These are phyloP conservation scores for Scutellaria barbata DNA, from an alignment of 257 asterid species.

Conservation along the genomic window DNA sequence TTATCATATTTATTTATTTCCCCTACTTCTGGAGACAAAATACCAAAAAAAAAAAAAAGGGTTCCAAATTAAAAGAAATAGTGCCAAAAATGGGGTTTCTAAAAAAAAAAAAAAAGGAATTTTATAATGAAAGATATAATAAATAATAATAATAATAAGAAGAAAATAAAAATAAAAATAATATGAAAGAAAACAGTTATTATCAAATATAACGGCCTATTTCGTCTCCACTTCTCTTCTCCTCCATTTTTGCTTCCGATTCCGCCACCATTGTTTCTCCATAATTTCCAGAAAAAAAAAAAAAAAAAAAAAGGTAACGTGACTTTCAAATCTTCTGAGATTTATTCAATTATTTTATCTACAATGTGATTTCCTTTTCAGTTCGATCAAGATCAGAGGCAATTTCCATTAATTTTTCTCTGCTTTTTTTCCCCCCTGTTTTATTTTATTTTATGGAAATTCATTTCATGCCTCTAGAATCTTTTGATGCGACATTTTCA, in stretches of 20 bases:
- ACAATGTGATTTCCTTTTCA: constrained; percentile 2
- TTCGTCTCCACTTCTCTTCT: constrained; percentile 34
- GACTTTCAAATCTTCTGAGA: constrained; percentile 12
- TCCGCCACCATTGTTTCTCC: constrained; percentile 23
- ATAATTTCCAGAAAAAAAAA: constrained; percentile 27
- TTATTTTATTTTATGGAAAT: neutral
- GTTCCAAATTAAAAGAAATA: too few species aligned
- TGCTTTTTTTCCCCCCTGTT: neutral
- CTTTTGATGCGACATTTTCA: constrained; percentile 6
- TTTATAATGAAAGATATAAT: too few species aligned
- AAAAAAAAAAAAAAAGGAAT: too few species aligned
- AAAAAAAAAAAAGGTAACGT: constrained; percentile 31
- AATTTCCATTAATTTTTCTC: neutral
- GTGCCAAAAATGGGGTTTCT: too few species aligned
- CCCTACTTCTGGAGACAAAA: too few species aligned
- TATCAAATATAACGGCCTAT: constrained; percentile 34
- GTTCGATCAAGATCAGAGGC: constrained; percentile 34
- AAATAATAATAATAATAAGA: neutral
- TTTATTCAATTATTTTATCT: constrained; percentile 10
- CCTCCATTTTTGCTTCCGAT: constrained; percentile 32
- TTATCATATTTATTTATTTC: too few species aligned
- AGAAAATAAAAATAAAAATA: neutral
- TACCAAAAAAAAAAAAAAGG: too few species aligned
- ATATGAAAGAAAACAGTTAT: constrained; percentile 28
- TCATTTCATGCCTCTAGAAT: constrained; percentile 23